Conservation (phyloP, 2,329 filamentous ascomycete genomes). For the Calonectria crousiana region DNA sequence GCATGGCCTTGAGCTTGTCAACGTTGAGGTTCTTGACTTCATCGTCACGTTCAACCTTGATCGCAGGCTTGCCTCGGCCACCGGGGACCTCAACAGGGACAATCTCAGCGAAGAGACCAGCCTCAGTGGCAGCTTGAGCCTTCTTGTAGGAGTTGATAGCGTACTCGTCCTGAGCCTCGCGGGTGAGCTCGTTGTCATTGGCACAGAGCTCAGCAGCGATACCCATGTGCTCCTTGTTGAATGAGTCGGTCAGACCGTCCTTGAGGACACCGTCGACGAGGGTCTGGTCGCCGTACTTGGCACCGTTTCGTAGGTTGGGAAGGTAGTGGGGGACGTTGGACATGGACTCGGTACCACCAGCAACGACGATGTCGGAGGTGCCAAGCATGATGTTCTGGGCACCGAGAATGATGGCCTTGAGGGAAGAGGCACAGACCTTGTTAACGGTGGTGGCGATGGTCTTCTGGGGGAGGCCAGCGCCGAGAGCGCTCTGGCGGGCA, state of each 20-base stretch:
- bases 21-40: conserved; percentile 95
- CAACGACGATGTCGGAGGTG: conserved; percentile 91
- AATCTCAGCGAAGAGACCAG: conserved; percentile 90
- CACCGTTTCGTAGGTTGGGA: conserved; percentile 84
- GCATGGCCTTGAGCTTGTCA: conserved; percentile 86
- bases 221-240: conserved; percentile 98
- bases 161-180: conserved; percentile 93
- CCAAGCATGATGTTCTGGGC: conserved; percentile 98
- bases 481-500: conserved; percentile 91
- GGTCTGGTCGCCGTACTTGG: conserved; percentile 93
- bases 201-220: conserved; percentile 93
- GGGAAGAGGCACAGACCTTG: conserved; percentile 96
- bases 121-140: conserved; percentile 86
- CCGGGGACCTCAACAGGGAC: conserved; percentile 88
- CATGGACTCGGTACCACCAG: conserved; percentile 98
- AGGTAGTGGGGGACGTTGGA: conserved; percentile 98
- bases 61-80: conserved; percentile 88
- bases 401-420: conserved; percentile 95
- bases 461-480: conserved; percentile 83
- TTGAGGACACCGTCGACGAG: conserved; percentile 93
- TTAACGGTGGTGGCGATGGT: conserved; percentile 94
- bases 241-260: conserved; percentile 94
- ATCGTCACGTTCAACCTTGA: conserved; percentile 87
- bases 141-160: conserved; percentile 96
- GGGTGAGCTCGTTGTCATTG: conserved; percentile 81